Percentiles rank a stretch among this genome's conserved stretches.
These are phyloP conservation scores for Tolypocladium paradoxum DNA, from an alignment of 2,329 filamentous ascomycete species.

Conservation along the genomic window DNA sequence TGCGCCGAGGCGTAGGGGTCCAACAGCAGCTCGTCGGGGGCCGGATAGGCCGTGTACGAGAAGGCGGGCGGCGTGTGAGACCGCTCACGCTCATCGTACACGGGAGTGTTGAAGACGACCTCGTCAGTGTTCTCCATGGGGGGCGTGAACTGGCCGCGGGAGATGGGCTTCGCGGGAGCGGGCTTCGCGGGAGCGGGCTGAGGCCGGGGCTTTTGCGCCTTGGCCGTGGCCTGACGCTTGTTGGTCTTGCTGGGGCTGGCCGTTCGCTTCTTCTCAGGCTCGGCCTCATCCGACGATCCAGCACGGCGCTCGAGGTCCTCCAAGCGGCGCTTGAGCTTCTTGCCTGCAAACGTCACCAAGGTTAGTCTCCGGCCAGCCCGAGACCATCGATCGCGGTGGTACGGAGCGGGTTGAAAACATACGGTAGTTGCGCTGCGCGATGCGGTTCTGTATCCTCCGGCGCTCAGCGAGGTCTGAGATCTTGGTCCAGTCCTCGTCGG, in stretches of 20 bases:
- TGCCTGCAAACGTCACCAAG: slow-evolving; percentile 44
- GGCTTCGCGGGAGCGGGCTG: slow-evolving; percentile 15
- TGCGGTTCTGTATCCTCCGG: slow-evolving; percentile 89
- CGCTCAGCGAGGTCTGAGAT: slow-evolving; percentile 94
- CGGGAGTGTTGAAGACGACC: slow-evolving; percentile 45
- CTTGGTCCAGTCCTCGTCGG: slow-evolving; percentile 98
- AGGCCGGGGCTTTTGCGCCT: slow-evolving; percentile 15
- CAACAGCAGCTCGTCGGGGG: slow-evolving; percentile 54
- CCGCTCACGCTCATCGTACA: slow-evolving; percentile 54
- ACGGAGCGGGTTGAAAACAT: slow-evolving; percentile 24
- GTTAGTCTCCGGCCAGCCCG: not conserved
- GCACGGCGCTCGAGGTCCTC: slow-evolving; percentile 76
- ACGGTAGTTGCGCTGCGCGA: slow-evolving; percentile 97
- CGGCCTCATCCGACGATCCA: slow-evolving; percentile 41
- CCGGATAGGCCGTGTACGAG: slow-evolving; percentile 54
- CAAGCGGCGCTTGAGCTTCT: slow-evolving; percentile 84
- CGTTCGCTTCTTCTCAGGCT: slow-evolving; percentile 26
- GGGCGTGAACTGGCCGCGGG: slow-evolving; percentile 48
- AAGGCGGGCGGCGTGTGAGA: slow-evolving; percentile 64
- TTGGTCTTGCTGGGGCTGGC: slow-evolving; percentile 27
- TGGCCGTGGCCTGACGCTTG: slow-evolving; percentile 25
- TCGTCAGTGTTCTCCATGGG: slow-evolving; percentile 54
- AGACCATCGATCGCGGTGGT: no score
- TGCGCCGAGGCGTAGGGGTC: slow-evolving; percentile 45
- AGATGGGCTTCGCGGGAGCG: slow-evolving; percentile 25